Conservation (phyloP, 768 basidiomycete species). For the Suillus clintonianus region DNA sequence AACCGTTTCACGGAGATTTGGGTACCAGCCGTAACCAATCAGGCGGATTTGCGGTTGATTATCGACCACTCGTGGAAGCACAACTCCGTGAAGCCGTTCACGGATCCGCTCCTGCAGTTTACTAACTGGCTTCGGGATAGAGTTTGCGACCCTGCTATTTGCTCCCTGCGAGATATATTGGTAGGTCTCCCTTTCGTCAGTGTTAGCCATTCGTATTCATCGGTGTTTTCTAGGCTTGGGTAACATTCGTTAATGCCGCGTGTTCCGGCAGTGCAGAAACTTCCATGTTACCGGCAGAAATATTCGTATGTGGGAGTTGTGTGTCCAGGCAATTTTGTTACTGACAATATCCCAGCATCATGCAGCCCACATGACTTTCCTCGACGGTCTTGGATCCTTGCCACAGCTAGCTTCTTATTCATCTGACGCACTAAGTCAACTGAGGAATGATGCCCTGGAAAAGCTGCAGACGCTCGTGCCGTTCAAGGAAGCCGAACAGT, state of each 20-base stretch:
- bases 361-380: slow-evolving; percentile 87
- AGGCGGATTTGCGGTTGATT: slow-evolving; percentile 77
- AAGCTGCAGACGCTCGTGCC: slow-evolving; percentile 63
- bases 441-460: slow-evolving; percentile 58
- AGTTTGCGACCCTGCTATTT: slow-evolving; percentile 62
- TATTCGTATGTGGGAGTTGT: slow-evolving; percentile 62
- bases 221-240: slow-evolving; percentile 71
- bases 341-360: slow-evolving; percentile 64
- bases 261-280: slow-evolving; percentile 32
- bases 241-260: slow-evolving; percentile 77
- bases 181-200: slow-evolving; percentile 44
- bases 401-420: slow-evolving; percentile 73
- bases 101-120: slow-evolving; percentile 70
- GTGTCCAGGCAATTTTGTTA: background rate
- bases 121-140: slow-evolving; percentile 72
- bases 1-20: slow-evolving; percentile 99
- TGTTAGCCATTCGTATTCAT: background rate
- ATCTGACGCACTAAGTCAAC: slow-evolving; percentile 50
- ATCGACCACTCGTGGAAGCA: slow-evolving; percentile 68
- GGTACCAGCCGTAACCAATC: slow-evolving; percentile 84
- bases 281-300: slow-evolving; percentile 42
- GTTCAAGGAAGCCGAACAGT: slow-evolving; percentile 26
- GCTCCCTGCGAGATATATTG: slow-evolving; percentile 85
- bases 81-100: slow-evolving; percentile 54
- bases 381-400: slow-evolving; percentile 85